These are phyloP conservation scores for Rhodotorula sphaerocarpa DNA, from an alignment of 768 basidiomycete genomes.

Conservation along the genomic window DNA sequence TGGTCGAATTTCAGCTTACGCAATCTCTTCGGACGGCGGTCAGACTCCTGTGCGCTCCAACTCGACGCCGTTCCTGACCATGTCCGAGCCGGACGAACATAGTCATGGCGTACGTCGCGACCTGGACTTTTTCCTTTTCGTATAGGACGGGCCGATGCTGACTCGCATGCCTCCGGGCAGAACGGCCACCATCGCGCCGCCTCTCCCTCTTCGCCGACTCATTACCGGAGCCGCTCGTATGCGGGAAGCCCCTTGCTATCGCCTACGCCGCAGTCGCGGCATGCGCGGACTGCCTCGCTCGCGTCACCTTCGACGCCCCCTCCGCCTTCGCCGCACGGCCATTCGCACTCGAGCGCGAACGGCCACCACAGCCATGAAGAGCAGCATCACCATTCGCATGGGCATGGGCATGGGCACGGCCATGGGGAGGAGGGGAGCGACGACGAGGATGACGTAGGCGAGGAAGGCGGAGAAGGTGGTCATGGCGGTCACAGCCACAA, in stretches of 20 bases:
- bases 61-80: conserved; percentile 25
- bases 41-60: conserved; percentile 14
- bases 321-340: neutral
- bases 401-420: conserved; percentile 42
- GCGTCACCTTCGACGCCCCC: neutral
- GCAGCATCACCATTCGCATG: conserved; percentile 31
- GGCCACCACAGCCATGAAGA: conserved; percentile 25
- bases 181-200: conserved; percentile 5
- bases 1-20: too few species aligned
- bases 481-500: conserved; percentile 71
- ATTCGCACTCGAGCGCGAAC: neutral
- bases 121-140: too few species aligned
- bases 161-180: neutral
- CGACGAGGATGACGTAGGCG: conserved; percentile 23
- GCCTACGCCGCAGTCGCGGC: too few species aligned
- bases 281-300: neutral
- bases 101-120: too few species aligned
- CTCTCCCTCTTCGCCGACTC: neutral
- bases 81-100: conserved; percentile 11
- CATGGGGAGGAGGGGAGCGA: conserved; percentile 20
- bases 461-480: conserved; percentile 29
- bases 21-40: too few species aligned
- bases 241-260: neutral
- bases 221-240: neutral
- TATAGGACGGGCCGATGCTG: neutral